Base-by-base conservation (phyloP, 257 asterid genomes). In the Avicennia marina region DNA sequence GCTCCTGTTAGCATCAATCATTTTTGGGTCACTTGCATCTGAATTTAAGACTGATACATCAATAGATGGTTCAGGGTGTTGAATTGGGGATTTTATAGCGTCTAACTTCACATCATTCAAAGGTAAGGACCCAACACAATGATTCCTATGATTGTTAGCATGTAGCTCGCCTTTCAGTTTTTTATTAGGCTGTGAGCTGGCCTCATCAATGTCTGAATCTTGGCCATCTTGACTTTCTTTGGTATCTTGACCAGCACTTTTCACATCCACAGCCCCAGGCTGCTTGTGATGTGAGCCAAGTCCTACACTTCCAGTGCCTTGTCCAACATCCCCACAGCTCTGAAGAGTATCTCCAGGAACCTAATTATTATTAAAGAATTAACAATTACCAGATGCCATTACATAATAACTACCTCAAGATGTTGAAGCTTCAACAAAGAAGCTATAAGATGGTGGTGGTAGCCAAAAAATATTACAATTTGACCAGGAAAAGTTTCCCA, bases 111-210 rank as follows among this genome's bases (percentile, higher is more conserved):
- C 56, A 43, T 68, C 69, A 53, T 57, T 65, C 45, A 38, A 55
- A 60, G 70, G 72, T 63, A 67, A 57, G 57, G 69, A 38, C 62
- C 49, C 71, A 39, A 38, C 62, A 46, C 33, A 46, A 49, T 61
- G 55, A 73, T 49, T 60, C 32, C 56, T 68, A 60, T 13, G 72
- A 68, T 52, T 67, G 65, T 64, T 75, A 65, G 63, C 47, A 65
- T 61, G 66, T 19, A 53, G 55, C 64, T 78, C 86, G 3, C 65
- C 56, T 68, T 77, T 74, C 64, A 64, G 58, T 74, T 80, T 73
- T 70, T 71, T 78, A 68, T 68, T 73, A 49, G 73, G 81, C 62
- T 60, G 71, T 25, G 82, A 70, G 66, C 66, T 77, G 51, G 65
- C 53, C 39, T 64, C 68, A 19, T 78, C 83, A 52, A 62, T 52